Evolutionary conservation across 2,329 filamentous ascomycete genomes (phyloP), one percentile per base, ranked within the genome.

Genomic region (Pseudogymnoascus sp.): DNA sequence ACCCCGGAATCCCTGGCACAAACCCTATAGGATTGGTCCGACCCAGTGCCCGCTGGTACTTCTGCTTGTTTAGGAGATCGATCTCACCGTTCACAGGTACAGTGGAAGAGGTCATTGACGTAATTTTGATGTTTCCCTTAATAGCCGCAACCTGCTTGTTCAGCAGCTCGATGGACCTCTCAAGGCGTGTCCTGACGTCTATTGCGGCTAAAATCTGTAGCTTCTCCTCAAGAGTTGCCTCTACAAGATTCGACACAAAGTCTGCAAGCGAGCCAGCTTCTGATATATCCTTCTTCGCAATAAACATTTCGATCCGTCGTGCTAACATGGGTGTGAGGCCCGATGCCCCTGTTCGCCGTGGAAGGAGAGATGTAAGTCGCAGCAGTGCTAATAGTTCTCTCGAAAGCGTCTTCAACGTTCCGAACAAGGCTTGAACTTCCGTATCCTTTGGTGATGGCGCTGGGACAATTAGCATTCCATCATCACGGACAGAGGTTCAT

Each of bases 241-340:
- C 91, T 2, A 96, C 85, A 23, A 97, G 84, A 72, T 96, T 96
- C 40, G 91, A 88, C 91, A 99, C 97, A 74, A 97, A 97, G 74
- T 99, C 95, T 6, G 95, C 93, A 9, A 99, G 81, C 7, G 86
- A 79, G 1, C 93, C 93, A 1, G 93, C 93, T 68, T 97, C 92
- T 44, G 85, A 81, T 60, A 95, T 75, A 64, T 91, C 87, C 73
- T 95, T 96, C 74, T 88, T 87, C 33, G 87, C 83, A 67, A 99
- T 96, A 75, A 91, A 95, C 62, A 93, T 78, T 71, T 97, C 93
- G 46, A 99, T 84, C 61, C 93, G 86, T 60, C 92, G 86, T 0
- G 91, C 91, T 61, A 97, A 82, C n/a, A 93, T 79, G 0, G 93
- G 93, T 3, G 92, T 93, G 15, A 97, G 78, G 3, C 83, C 82